These are phyloP conservation scores for Leccinum boreale DNA, from an alignment of 768 basidiomycete genomes.

Conservation along the genomic window DNA sequence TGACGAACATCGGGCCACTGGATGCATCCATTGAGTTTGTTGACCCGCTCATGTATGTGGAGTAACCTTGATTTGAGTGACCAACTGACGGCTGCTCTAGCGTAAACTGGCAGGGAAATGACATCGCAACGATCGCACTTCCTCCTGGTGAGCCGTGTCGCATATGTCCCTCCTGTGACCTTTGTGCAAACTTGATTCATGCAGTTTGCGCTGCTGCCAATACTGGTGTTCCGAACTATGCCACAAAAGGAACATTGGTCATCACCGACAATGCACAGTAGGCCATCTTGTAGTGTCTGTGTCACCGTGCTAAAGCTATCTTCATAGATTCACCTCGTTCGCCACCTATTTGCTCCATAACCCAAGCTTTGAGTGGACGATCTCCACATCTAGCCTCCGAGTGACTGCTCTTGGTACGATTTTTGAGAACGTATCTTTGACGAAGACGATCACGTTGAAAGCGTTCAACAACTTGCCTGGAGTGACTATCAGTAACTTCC, in stretches of 20 bases:
- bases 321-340: slow-evolving; percentile 56
- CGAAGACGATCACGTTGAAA: slow-evolving; percentile 59
- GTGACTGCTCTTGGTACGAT: slow-evolving; percentile 64
- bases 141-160: slow-evolving; percentile 43
- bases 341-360: slow-evolving; percentile 65
- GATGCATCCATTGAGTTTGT: slow-evolving; percentile 67
- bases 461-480: slow-evolving; percentile 72
- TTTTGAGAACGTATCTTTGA: slow-evolving; percentile 61
- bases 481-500: slow-evolving; percentile 68
- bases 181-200: background rate
- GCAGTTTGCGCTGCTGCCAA: slow-evolving; percentile 68
- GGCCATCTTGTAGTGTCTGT: slow-evolving; percentile 16
- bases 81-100: slow-evolving; percentile 28
- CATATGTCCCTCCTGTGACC: background rate
- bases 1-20: slow-evolving; percentile 63
- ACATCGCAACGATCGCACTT: slow-evolving; percentile 64
- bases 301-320: background rate
- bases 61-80: background rate
- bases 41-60: slow-evolving; percentile 54
- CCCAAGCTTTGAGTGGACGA: slow-evolving; percentile 64
- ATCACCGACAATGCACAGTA: slow-evolving; percentile 54
- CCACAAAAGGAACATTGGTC: slow-evolving; percentile 46
- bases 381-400: slow-evolving; percentile 61
- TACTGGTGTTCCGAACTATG: slow-evolving; percentile 61
- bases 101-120: slow-evolving; percentile 58